Percentiles rank a stretch among this genome's conserved stretches.
Evolutionary conservation across 116 monocot genomes (phyloP).

Genomic region (Phalaenopsis hybrid): DNA sequence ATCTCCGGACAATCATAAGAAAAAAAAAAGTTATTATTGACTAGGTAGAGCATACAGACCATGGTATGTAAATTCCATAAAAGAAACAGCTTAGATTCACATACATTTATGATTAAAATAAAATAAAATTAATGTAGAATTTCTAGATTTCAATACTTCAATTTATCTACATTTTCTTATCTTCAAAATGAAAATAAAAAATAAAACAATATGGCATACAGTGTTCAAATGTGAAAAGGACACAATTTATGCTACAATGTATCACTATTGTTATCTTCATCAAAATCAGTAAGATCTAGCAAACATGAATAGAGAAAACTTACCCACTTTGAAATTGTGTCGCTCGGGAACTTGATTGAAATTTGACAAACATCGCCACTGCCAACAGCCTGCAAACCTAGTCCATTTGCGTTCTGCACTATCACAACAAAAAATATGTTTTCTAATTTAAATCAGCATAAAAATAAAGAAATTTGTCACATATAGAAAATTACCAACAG

Average conservation of each 20-base stretch:
- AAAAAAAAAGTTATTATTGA: neutral
- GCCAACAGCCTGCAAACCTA: conserved; percentile 64
- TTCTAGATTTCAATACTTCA: neutral
- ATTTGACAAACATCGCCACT: conserved; percentile 64
- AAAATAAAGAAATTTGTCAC: too few relatives aligned
- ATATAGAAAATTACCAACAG: neutral
- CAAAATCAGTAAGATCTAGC: neutral
- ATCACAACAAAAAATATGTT: conserved; percentile 1
- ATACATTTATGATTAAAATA: neutral
- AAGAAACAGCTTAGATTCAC: neutral
- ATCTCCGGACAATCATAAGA: neutral
- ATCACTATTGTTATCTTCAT: neutral
- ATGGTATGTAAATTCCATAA: neutral
- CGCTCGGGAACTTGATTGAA: conserved; percentile 59
- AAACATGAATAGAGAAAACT: conserved; percentile 5
- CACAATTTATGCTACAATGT: neutral
- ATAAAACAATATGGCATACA: neutral
- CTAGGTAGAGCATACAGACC: neutral
- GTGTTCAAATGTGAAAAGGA: conserved; percentile 3
- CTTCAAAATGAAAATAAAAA: neutral
- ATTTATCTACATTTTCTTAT: neutral
- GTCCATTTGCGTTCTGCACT: conserved; percentile 82
- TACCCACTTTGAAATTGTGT: conserved; percentile 82
- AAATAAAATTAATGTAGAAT: neutral
- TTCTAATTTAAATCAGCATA: too few relatives aligned